phyloP scores from a whole-genome alignment of 1,284 basidiomycete genomes.

The Moesziomyces aphidis region DNA sequence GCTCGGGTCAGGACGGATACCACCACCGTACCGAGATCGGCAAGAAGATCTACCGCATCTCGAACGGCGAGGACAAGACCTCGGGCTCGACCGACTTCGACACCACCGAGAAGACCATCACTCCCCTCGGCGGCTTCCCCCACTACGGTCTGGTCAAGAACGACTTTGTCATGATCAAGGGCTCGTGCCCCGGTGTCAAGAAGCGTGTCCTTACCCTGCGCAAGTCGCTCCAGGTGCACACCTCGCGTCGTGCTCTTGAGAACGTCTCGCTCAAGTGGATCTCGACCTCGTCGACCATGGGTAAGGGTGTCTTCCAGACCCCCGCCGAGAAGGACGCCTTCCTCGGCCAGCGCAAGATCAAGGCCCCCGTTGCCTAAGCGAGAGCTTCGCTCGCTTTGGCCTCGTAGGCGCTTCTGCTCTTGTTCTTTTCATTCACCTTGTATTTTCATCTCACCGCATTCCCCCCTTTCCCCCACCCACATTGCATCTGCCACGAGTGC shows the following conservation, averaged over 20 bases:
- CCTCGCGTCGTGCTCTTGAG: constrained; percentile 75
- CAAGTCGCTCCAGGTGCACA: constrained; percentile 67
- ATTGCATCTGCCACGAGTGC: constrained; percentile 41
- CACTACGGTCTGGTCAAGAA: constrained; percentile 99
- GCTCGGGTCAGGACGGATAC: constrained; percentile 99
- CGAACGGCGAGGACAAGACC: constrained; percentile 79
- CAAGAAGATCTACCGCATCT: constrained; percentile 96
- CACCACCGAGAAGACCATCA: constrained; percentile 81
- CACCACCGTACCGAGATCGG: constrained; percentile 94
- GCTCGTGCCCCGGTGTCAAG: constrained; percentile 90
- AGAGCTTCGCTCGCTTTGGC: constrained; percentile 7
- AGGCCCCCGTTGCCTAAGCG: constrained; percentile 47
- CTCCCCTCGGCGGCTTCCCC: constrained; percentile 98
- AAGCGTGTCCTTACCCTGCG: constrained; percentile 89
- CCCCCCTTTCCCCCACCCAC: constrained; percentile 13
- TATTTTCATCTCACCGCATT: constrained; percentile 21
- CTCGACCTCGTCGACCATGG: constrained; percentile 89
- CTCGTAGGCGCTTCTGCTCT: constrained; percentile 11
- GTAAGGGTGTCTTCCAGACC: constrained; percentile 96
- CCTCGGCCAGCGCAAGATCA: constrained; percentile 75
- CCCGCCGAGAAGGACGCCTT: constrained; percentile 94
- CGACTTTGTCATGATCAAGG: constrained; percentile 88
- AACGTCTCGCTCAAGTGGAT: constrained; percentile 99
- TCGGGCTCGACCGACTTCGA: constrained; percentile 85
- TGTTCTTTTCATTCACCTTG: constrained; percentile 18